Percentiles rank a stretch among this genome's conserved stretches.
These are phyloP conservation scores for Shiraia bambusicola DNA, from an alignment of 2,329 filamentous ascomycete species.

Conservation along the genomic window DNA sequence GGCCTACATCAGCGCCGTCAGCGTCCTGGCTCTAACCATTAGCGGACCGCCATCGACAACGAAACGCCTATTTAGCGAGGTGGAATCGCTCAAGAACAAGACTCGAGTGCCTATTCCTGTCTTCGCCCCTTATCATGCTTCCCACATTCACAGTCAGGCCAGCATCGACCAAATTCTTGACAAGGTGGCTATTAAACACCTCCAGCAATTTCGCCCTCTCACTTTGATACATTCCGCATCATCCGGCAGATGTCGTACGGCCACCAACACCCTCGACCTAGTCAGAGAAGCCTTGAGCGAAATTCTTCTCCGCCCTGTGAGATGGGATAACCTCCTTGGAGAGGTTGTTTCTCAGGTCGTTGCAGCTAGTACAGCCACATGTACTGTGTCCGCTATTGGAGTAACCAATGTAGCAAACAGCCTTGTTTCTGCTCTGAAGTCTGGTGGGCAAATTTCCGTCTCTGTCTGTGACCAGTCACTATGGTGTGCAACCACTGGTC, in stretches of 20 bases:
- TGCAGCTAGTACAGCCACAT: conserved; percentile 42
- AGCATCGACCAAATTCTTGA: conserved; percentile 56
- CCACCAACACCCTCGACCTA: conserved; percentile 50
- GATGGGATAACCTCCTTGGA: conserved; percentile 53
- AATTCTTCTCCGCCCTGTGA: conserved; percentile 51
- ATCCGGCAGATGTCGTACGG: conserved; percentile 49
- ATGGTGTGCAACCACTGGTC: conserved; percentile 42
- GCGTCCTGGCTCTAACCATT: conserved; percentile 60
- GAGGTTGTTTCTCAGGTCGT: conserved; percentile 52
- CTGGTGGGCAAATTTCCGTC: conserved; percentile 50
- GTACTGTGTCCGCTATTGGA: conserved; percentile 53
- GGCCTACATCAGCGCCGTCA: conserved; percentile 62
- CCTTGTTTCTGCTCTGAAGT: conserved; percentile 56
- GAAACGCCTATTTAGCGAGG: conserved; percentile 54
- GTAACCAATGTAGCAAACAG: conserved; percentile 58
- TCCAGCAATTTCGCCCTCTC: conserved; percentile 47
- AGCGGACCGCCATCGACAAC: conserved; percentile 59
- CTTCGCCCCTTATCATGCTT: conserved; percentile 61
- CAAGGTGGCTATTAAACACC: conserved; percentile 41
- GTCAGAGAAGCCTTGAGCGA: conserved; percentile 47
- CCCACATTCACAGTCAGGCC: conserved; percentile 54
- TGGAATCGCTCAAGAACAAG: conserved; percentile 51
- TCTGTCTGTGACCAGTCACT: conserved; percentile 48
- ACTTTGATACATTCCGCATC: conserved; percentile 51
- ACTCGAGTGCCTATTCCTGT: conserved; percentile 57